Conservation (phyloP, 148 eudicot species). For the Diospyros kaki region DNA sequence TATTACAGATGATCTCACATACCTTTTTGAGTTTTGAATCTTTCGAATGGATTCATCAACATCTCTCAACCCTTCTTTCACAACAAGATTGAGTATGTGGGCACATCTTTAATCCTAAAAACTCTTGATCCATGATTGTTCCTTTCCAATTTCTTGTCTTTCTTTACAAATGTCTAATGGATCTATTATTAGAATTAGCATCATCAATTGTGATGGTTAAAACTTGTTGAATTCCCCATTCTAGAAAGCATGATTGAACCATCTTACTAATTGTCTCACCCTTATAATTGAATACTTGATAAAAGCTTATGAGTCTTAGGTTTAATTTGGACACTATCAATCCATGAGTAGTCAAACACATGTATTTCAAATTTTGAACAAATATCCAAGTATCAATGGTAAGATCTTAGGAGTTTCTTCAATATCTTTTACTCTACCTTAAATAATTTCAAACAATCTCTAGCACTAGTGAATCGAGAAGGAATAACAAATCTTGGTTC, state of each 20-base stretch:
- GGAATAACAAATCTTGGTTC: neutral
- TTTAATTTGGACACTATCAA: slow-evolving; percentile 5
- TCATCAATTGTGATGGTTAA: slow-evolving; percentile 5
- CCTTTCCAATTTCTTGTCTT: too few species aligned
- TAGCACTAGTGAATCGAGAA: neutral
- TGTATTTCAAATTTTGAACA: slow-evolving; percentile 3
- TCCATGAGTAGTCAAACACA: slow-evolving; percentile 7
- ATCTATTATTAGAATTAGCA: too few species aligned
- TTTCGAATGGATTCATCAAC: too few species aligned
- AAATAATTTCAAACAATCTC: neutral
- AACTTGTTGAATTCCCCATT: slow-evolving; percentile 16
- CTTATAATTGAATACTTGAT: slow-evolving; percentile 1
- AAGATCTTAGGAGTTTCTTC: neutral
- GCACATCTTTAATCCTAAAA: too few species aligned
- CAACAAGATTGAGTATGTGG: too few species aligned
- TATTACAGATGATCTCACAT: too few species aligned
- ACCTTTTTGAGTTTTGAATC: too few species aligned
- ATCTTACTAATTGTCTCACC: slow-evolving; percentile 5
- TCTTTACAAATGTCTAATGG: too few species aligned
- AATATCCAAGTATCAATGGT: slow-evolving; percentile 10
- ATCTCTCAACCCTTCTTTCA: too few species aligned
- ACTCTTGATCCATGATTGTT: too few species aligned
- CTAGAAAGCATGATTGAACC: neutral
- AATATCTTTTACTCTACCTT: neutral
- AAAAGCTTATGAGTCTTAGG: slow-evolving; percentile 13